phyloP scores from a whole-genome alignment of 2,329 filamentous ascomycete species.

The Zymoseptoria pseudotritici region DNA sequence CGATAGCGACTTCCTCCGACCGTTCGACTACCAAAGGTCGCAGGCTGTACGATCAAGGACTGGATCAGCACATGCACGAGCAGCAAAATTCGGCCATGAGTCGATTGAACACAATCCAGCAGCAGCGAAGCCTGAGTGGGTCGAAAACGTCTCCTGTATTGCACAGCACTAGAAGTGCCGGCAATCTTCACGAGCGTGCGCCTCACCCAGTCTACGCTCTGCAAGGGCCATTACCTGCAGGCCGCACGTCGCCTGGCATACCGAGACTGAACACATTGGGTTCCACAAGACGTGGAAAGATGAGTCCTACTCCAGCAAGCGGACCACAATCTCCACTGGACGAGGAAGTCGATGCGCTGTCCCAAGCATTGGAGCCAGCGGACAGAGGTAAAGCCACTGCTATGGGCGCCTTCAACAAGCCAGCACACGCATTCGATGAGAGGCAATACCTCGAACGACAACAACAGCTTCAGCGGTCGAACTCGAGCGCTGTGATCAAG shows the following conservation, averaged over 20 bases:
- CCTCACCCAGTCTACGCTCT: conserved; percentile 25
- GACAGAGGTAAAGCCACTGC: conserved; percentile 79
- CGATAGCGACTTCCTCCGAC: conserved; percentile 39
- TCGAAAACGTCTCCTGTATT: conserved; percentile 41
- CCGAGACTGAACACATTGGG: conserved; percentile 31
- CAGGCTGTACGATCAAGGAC: conserved; percentile 73
- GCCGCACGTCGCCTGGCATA: conserved; percentile 28
- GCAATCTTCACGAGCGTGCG: conserved; percentile 52
- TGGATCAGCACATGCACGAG: conserved; percentile 72
- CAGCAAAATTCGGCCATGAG: conserved; percentile 69
- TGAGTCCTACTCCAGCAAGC: conserved; percentile 33
- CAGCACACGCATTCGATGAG: conserved; percentile 71
- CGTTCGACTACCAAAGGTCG: conserved; percentile 62
- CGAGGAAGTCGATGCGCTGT: conserved; percentile 57
- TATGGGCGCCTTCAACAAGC: conserved; percentile 64
- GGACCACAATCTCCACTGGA: conserved; percentile 50
- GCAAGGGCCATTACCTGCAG: conserved; percentile 35
- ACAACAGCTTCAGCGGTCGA: conserved; percentile 62
- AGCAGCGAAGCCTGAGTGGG: conserved; percentile 48
- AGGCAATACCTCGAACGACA: conserved; percentile 76
- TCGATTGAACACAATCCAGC: conserved; percentile 71
- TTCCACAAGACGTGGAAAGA: conserved; percentile 30
- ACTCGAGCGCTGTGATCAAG: conserved; percentile 18
- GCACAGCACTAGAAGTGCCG: conserved; percentile 48
- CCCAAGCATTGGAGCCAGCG: conserved; percentile 59